Conservation (phyloP, 2,329 filamentous ascomycete genomes). For the Colletotrichum higginsianum region DNA sequence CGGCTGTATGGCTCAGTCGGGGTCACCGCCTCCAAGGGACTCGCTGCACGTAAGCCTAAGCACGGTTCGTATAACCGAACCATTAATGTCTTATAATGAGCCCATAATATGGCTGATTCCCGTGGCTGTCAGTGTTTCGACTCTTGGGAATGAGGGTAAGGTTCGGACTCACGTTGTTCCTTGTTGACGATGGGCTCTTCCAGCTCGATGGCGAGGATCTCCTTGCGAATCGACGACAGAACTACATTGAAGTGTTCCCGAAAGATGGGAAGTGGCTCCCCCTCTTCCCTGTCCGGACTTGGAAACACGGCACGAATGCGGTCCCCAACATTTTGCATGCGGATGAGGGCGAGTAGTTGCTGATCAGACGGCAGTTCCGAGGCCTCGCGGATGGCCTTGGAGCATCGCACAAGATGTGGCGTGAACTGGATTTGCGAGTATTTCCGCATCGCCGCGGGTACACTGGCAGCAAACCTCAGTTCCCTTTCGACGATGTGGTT, state of each 20-base stretch:
- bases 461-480: slow-evolving; percentile 20
- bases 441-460: slow-evolving; percentile 52
- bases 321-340: slow-evolving; percentile 52
- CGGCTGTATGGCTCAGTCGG: slow-evolving; percentile 46
- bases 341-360: slow-evolving; percentile 51
- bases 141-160: no score
- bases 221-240: slow-evolving; percentile 51
- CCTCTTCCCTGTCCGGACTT: slow-evolving; percentile 42
- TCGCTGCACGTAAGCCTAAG: slow-evolving; percentile 48
- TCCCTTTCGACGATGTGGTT: no score
- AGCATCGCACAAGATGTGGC: slow-evolving; percentile 53
- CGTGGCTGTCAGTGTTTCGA: background rate
- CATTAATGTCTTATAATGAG: slow-evolving; percentile 52
- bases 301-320: slow-evolving; percentile 49
- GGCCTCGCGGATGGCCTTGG: slow-evolving; percentile 48
- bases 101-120: slow-evolving; percentile 51
- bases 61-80: slow-evolving; percentile 57
- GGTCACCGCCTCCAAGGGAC: slow-evolving; percentile 39
- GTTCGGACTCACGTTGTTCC: slow-evolving; percentile 13
- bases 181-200: slow-evolving; percentile 23
- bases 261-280: slow-evolving; percentile 36
- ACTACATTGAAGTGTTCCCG: slow-evolving; percentile 51
- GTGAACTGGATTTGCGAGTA: slow-evolving; percentile 51
- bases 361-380: slow-evolving; percentile 19
- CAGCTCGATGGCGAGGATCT: slow-evolving; percentile 49